phyloP scores from a whole-genome alignment of 345 rosid genomes.

The Atalantia buxifolia region DNA sequence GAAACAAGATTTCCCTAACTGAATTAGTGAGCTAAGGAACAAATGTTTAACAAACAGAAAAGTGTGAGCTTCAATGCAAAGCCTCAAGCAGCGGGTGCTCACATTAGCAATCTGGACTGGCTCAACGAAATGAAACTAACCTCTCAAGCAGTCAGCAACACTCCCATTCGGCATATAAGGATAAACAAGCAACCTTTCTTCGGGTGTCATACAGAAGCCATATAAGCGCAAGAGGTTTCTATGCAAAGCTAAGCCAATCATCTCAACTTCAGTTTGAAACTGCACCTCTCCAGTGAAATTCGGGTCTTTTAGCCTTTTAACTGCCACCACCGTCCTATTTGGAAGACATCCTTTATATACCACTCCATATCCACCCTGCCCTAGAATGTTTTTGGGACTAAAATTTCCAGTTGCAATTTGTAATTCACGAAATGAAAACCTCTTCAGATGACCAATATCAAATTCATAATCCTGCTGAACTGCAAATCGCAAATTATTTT shows the following conservation, averaged over 20 bases:
- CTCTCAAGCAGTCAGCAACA: conserved; percentile 88
- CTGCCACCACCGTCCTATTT: conserved; percentile 70
- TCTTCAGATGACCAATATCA: conserved; percentile 79
- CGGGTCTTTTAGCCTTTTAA: conserved; percentile 93
- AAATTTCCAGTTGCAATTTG: conserved; percentile 77
- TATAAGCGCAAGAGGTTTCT: conserved; percentile 79
- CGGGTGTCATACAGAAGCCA: conserved; percentile 85
- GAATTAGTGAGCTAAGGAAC: not conserved
- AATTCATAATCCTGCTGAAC: conserved; percentile 91
- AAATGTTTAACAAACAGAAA: not conserved
- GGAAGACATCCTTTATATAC: conserved; percentile 89
- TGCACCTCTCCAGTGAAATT: conserved; percentile 84
- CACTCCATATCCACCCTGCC: conserved; percentile 97
- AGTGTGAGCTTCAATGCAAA: not conserved
- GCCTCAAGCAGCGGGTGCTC: not conserved
- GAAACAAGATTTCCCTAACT: not conserved
- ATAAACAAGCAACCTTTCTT: conserved; percentile 88
- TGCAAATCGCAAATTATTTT: conserved; percentile 24
- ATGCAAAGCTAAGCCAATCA: conserved; percentile 95
- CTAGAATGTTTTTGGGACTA: conserved; percentile 69
- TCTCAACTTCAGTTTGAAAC: conserved; percentile 96
- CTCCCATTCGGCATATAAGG: conserved; percentile 98
- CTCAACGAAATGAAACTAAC: conserved; percentile 27
- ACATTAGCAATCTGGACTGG: not conserved
- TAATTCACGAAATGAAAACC: conserved; percentile 81